Evolutionary conservation across 2,329 filamentous ascomycete genomes (phyloP).

Genomic region (Colletotrichum melonis): DNA sequence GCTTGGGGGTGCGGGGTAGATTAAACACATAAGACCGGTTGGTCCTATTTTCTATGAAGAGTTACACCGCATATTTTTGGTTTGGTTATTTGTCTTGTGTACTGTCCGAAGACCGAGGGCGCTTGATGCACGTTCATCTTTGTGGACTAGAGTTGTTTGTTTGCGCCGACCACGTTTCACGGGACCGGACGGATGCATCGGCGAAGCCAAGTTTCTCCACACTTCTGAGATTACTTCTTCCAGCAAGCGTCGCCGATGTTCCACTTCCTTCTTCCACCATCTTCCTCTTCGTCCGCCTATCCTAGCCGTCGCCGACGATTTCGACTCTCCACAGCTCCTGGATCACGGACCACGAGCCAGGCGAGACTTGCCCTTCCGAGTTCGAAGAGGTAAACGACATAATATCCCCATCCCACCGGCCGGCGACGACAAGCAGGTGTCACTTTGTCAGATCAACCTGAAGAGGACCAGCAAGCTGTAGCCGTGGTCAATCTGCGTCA

Average conservation of each 20-base stretch:
- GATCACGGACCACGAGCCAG: neutral
- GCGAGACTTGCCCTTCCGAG: constrained; percentile 18
- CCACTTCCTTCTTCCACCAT: constrained; percentile 10
- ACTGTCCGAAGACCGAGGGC: neutral
- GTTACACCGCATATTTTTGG: neutral
- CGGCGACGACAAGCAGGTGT: neutral
- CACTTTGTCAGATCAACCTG: neutral
- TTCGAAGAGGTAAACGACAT: neutral
- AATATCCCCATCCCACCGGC: neutral
- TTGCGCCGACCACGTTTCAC: neutral
- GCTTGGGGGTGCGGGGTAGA: constrained; percentile 8
- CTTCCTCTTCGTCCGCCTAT: constrained; percentile 12
- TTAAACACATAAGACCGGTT: constrained; percentile 18
- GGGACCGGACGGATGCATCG: neutral
- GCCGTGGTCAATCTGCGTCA: constrained; percentile 13
- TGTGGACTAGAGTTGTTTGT: neutral
- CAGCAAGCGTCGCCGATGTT: constrained; percentile 22
- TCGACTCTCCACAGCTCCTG: neutral
- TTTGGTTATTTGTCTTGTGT: neutral
- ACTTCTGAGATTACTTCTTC: constrained; percentile 1
- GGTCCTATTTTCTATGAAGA: constrained; percentile 3
- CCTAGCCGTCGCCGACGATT: constrained; percentile 1
- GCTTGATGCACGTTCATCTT: constrained; percentile 4
- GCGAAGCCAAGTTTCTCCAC: neutral
- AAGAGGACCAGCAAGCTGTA: neutral